Base-by-base conservation (phyloP, 768 basidiomycete genomes). In the Boletus reticulatus region DNA sequence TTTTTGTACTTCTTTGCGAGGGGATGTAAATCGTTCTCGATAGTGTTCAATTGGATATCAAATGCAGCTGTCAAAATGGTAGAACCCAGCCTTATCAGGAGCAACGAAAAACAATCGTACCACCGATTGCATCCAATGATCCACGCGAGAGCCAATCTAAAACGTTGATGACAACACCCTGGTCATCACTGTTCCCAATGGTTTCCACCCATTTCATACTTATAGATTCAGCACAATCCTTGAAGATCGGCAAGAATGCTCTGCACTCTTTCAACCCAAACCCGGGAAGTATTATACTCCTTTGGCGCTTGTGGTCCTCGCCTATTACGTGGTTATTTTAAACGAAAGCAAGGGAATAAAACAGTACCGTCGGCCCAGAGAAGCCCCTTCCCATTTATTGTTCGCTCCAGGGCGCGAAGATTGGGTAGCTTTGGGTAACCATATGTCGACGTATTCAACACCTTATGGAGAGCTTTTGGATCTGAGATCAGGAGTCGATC, bases 241-340 rank as follows among this genome's bases (percentile, higher is more conserved):
- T 71, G 68, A 83, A 83, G 46, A 83, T 73, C 12, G 77, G 72
- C 3, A 83, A 70, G 57, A 80, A 81, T 4, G 77, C 73, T 48
- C 74, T 80, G 17, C 75, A 74, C 56, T 83, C 79, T 1, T 76
- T 75, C 5, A 64, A 73, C 52, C 81, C 80, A 56, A 84, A 84
- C 4, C 79, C 82, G 2, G 82, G 82, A 45, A 80, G 70, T 76
- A 83, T 77, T 19, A 82, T 74, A 57, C 72, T 80, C 56, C 79
- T 69, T 48, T 84, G 82, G 47, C 82, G 74, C 60, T 70, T 79
- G 55, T 84, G 83, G 24, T 69, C 75, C 20, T 75, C 66, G 3
- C 75, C 69, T 70, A 27, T 22, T 16, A 46, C 16, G 22, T 2
- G 14, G 19, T 65, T 20, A 44, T 22, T 39, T 22, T 29, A 42